Conservation (phyloP, 2,329 filamentous ascomycete genomes). For the Hymenoscyphus scutula region DNA sequence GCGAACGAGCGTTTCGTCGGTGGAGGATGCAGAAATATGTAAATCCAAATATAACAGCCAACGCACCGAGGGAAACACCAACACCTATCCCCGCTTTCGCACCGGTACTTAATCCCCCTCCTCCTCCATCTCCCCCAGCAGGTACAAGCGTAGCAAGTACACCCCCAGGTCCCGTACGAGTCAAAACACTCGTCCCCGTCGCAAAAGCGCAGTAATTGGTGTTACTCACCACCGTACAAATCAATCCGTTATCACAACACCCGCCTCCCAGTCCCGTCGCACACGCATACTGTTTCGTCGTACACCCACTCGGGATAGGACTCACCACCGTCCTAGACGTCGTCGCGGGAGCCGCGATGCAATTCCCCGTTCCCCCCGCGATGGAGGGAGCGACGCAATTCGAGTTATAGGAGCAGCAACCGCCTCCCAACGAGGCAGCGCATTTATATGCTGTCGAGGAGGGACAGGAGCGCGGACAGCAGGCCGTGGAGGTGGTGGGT, state of each 20-base stretch:
- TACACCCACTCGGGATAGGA: conserved; percentile 44
- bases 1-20: conserved; percentile 29
- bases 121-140: conserved; percentile 9
- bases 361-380: conserved; percentile 34
- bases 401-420: conserved; percentile 48
- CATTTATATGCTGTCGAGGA: conserved; percentile 35
- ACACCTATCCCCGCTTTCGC: conserved; percentile 58
- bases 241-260: conserved; percentile 48
- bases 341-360: conserved; percentile 34
- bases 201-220: conserved; percentile 42
- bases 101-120: conserved; percentile 43
- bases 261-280: conserved; percentile 43
- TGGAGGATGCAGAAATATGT: conserved; percentile 49
- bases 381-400: conserved; percentile 43
- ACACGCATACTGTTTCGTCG: conserved; percentile 46
- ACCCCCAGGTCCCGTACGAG: conserved; percentile 37
- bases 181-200: conserved; percentile 30
- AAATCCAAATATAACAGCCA: conserved; percentile 42
- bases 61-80: conserved; percentile 47
- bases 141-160: conserved; percentile 34
- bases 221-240: conserved; percentile 42
- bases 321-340: conserved; percentile 34
- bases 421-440: conserved; percentile 35
- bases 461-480: conserved; percentile 38
- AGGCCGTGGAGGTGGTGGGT: conserved; percentile 26